Base-by-base conservation (phyloP, 345 rosid species). In the Gossypium stocksii region DNA sequence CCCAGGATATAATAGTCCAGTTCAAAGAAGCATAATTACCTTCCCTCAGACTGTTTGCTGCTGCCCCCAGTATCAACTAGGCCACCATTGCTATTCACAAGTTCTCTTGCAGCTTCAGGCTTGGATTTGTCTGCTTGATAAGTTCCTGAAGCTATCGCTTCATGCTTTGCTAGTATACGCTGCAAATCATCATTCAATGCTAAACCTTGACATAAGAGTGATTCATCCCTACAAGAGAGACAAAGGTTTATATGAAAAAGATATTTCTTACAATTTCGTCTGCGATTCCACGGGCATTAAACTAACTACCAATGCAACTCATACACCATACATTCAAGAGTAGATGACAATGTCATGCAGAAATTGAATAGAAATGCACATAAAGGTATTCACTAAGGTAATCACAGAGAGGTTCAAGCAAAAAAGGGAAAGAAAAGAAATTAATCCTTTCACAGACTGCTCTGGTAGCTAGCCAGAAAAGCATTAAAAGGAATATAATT, bases 141-240 rank as follows among this genome's bases (percentile, higher is more conserved):
- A 78, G 82, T 84, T 80, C 93, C 93, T 17, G 97, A 90, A 80
- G 97, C 82, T 80, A 96, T 81, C 71, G 91, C 81, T 84, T 96
- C 98, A 78, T 96, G 95, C 83, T 86, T 93, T 69, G 93, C 92
- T 72, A 96, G 83, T 71, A 96, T 80, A 65, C 94, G 95, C 83
- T 93, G 97, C 95, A 96, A 82, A 83, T 93, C 98, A 82, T 96
- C 99, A 87, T 96, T 96, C 79, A 93, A 77, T 27, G 94, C 88
- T 77, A 96, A 86, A 75, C 98, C 99, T 85, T 93, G 97, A 78
- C 94, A 81, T 70, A 96, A 81, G 73, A 96, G 88, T 45, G 93
- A 89, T 77, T 96, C 97, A 62, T 96, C 99, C 86, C 99, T 96
- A 86, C 75, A 88, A 67, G 19, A 67, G 34, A 71, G 19, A 77